A percentile compares a stretch with the other conserved stretches of the same genome.
phyloP scores from a whole-genome alignment of 371 early-diverging fungal species.

The Hamiltosporidium magnivora region DNA sequence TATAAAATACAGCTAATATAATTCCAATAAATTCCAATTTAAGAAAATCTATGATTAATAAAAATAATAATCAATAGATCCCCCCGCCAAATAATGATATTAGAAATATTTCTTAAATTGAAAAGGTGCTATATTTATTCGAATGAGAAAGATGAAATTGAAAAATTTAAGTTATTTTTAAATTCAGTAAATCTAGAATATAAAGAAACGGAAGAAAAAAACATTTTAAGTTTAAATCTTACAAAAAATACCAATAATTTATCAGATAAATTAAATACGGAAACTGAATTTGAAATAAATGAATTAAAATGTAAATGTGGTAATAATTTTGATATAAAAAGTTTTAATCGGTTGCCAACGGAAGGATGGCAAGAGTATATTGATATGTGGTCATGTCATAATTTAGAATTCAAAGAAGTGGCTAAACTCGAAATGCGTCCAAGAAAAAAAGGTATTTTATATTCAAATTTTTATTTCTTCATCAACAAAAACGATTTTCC shows the following conservation, averaged over 20 bases:
- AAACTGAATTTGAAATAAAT: slow-evolving; percentile 1
- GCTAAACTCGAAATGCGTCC: slow-evolving; percentile 27
- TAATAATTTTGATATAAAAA: slow-evolving; percentile 15
- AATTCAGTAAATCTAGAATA: too few relatives aligned
- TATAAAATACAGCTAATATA: too few relatives aligned
- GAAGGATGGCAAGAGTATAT: slow-evolving; percentile 55
- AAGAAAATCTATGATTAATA: too few relatives aligned
- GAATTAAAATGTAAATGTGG: slow-evolving; percentile 30
- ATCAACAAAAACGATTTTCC: slow-evolving; percentile 6
- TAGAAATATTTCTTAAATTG: too few relatives aligned
- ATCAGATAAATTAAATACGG: background rate
- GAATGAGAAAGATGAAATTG: too few relatives aligned
- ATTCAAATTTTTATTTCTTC: slow-evolving; percentile 40
- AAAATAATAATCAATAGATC: too few relatives aligned
- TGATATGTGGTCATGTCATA: slow-evolving; percentile 56
- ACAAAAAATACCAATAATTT: background rate
- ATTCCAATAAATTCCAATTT: too few relatives aligned
- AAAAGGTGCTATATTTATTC: too few relatives aligned
- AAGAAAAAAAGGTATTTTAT: slow-evolving; percentile 36
- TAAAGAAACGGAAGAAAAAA: background rate
- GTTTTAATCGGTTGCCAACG: slow-evolving; percentile 34
- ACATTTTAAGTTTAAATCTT: background rate
- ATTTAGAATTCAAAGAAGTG: slow-evolving; percentile 48
- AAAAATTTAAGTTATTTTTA: too few relatives aligned
- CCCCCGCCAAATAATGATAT: too few relatives aligned